Evolutionary conservation across 2,329 filamentous ascomycete species (phyloP), one percentile per base, ranked within the genome.

Genomic region (Colletotrichum scovillei): DNA sequence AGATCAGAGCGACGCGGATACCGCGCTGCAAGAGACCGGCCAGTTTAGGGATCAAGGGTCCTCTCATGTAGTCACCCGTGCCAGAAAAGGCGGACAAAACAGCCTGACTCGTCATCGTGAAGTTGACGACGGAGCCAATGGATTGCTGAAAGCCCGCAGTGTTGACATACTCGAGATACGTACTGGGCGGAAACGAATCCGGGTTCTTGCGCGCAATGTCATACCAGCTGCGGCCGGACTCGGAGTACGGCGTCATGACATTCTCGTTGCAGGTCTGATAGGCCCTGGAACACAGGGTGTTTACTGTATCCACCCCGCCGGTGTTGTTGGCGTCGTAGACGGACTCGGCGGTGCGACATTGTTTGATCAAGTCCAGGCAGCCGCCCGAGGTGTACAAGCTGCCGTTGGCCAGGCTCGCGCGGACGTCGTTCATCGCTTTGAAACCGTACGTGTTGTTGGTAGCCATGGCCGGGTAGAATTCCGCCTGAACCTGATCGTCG

Each of bases 1-100:
- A 94, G 68, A 95, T 88, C 72, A 97, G 83, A 6, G 92, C 92
- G 19, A 97, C 88, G 12, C 90, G 91, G 22, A 95, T 88, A 16
- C 91, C 92, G 2, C 84, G 86, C 24, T 89, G 85, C 66, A 94
- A 84, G 26, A 94, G 87, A 16, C 86, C 82, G 65, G 91, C 90
- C 16, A 94, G 84, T 68, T 90, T 85, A 74, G 86, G 81, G 46
- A 92, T 84, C 77, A 91, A 88, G 75, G 89, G 89, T 19, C 89
- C 88, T 77, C 91, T 92, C 64, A 91, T 88, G 75, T 90, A 91
- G 80, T 94, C 92, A 38, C 88, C 88, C 0, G 86, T 89, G 38
- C 81, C 78, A 4, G 80, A 78, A 76, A 91, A 91, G 14, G 84
- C 87, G 5, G 76, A 75, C 53, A 79, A 84, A 14, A 92, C 86